These are phyloP conservation scores for Boletus semigastroideus DNA, from an alignment of 1,284 basidiomycete genomes.

Conservation along the genomic window DNA sequence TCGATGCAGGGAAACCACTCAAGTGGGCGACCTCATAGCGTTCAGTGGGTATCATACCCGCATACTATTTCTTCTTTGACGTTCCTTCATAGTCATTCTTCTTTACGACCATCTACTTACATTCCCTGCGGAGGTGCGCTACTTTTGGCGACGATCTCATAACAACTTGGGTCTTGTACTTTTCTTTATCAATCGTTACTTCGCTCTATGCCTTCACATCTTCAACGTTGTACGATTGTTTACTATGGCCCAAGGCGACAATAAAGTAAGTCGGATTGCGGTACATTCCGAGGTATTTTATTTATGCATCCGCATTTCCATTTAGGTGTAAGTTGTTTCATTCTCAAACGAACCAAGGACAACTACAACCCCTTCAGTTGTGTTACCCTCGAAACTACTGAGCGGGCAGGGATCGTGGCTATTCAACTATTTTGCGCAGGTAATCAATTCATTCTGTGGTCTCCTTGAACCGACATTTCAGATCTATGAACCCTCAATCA, in stretches of 20 bases:
- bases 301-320: background rate
- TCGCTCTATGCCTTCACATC: conserved; percentile 27
- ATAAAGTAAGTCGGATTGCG: conserved; percentile 1
- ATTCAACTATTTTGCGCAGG: conserved; percentile 12
- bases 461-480: conserved; percentile 20
- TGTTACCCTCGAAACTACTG: background rate
- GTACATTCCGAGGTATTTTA: background rate
- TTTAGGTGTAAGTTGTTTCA: conserved; percentile 8
- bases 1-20: background rate
- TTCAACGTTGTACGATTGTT: conserved; percentile 4
- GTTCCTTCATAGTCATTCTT: conserved; percentile 32
- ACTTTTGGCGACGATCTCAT: conserved; percentile 36
- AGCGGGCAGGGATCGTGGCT: conserved; percentile 2
- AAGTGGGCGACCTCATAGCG: conserved; percentile 1
- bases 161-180: conserved; percentile 31
- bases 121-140: conserved; percentile 34
- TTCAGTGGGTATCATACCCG: conserved; percentile 7
- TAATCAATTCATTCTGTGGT: background rate
- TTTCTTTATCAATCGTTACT: conserved; percentile 43
- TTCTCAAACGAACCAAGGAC: background rate
- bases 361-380: conserved; percentile 4
- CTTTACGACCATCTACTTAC: conserved; percentile 44
- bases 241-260: too few relatives aligned
- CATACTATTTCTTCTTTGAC: background rate
- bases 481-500: background rate